Evolutionary conservation across 1,284 basidiomycete species (phyloP).

Genomic region (Trichosporon coremiiforme): DNA sequence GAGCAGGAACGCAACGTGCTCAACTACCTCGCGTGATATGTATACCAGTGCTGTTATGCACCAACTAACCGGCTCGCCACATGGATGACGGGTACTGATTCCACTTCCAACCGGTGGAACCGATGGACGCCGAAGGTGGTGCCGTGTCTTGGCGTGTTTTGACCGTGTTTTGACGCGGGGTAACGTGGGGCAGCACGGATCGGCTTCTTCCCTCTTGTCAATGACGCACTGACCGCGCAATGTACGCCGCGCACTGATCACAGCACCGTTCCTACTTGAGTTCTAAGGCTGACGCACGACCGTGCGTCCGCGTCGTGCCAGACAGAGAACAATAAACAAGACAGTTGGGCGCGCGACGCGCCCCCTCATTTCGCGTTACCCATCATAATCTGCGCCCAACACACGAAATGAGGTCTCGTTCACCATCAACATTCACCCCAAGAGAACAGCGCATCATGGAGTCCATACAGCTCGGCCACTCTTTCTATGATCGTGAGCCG

Average conservation of each 20-base stretch:
- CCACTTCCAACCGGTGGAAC: too few species aligned
- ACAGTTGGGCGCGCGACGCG: neutral
- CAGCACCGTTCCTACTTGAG: neutral
- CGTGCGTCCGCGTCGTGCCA: neutral
- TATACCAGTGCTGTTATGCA: conserved; percentile 15
- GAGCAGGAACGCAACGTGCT: conserved; percentile 70
- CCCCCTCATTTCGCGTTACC: neutral
- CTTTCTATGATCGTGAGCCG: neutral
- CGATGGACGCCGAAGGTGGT: too few species aligned
- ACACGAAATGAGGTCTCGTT: neutral
- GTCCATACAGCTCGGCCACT: too few species aligned
- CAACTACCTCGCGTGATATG: conserved; percentile 69
- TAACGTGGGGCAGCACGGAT: neutral
- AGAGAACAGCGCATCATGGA: neutral
- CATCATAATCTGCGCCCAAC: neutral
- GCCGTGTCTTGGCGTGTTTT: too few species aligned
- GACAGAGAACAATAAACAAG: neutral
- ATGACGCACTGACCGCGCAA: conserved; percentile 1
- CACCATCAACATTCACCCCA: neutral
- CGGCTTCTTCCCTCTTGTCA: too few species aligned
- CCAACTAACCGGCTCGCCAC: neutral
- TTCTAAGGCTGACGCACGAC: neutral
- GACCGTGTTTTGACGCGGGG: neutral
- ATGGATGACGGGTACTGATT: neutral
- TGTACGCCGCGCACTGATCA: neutral